Percentiles rank a stretch among this genome's conserved stretches.
Evolutionary conservation across 1,284 basidiomycete genomes (phyloP).

Genomic region (Microbotryum scabiosae): DNA sequence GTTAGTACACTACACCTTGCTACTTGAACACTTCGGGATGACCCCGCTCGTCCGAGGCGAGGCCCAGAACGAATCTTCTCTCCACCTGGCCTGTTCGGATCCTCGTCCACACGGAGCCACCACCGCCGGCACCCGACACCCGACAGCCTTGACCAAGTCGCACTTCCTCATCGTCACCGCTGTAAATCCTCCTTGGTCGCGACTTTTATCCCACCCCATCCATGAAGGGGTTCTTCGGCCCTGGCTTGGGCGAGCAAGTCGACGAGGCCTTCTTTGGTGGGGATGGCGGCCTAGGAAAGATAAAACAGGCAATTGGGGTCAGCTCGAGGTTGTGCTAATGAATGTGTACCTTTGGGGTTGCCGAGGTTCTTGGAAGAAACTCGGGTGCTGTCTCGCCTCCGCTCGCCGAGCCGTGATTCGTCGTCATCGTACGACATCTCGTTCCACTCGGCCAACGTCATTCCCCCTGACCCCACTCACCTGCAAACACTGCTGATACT

Average conservation of each 20-base stretch:
- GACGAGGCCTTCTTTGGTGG: slow-evolving; percentile 60
- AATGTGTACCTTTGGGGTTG: not conserved
- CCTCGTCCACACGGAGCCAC: too few relatives aligned
- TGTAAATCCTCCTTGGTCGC: slow-evolving; percentile 15
- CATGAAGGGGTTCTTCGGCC: slow-evolving; percentile 61
- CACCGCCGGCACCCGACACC: too few relatives aligned
- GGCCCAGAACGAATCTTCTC: too few relatives aligned
- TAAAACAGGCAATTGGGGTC: not conserved
- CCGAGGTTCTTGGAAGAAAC: not conserved
- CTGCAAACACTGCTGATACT: slow-evolving; percentile 71
- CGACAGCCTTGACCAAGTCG: too few relatives aligned
- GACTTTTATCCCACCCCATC: slow-evolving; percentile 32
- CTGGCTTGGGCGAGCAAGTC: slow-evolving; percentile 68
- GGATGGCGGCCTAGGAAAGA: slow-evolving; percentile 61
- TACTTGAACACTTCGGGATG: not conserved
- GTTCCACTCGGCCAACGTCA: too few relatives aligned
- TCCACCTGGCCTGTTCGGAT: too few relatives aligned
- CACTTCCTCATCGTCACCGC: too few relatives aligned
- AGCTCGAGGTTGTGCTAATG: not conserved
- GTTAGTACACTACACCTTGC: not conserved
- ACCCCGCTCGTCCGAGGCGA: not conserved
- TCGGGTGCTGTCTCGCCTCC: not conserved
- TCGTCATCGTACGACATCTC: not conserved
- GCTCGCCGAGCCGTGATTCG: not conserved
- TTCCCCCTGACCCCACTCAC: slow-evolving; percentile 40